phyloP scores from a whole-genome alignment of 192 early-diverging fungal genomes.

The Mortierella alpina region DNA sequence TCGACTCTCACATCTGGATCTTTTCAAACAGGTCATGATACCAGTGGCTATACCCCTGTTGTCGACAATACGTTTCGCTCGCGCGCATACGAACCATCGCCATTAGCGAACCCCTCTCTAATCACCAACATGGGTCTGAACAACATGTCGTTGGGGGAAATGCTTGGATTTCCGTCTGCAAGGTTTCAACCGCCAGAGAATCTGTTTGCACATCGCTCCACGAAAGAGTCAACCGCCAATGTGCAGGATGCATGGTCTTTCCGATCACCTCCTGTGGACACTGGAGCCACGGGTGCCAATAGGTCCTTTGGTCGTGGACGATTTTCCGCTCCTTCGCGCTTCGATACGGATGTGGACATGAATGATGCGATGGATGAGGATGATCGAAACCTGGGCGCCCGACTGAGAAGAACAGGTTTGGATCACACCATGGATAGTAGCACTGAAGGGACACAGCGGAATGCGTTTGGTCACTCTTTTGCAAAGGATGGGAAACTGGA shows the following conservation, averaged over 20 bases:
- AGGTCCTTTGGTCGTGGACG: not conserved
- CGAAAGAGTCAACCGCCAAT: not conserved
- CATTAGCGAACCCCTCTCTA: constrained; percentile 40
- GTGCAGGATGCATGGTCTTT: constrained; percentile 24
- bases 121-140: constrained; percentile 27
- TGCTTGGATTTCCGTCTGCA: constrained; percentile 50
- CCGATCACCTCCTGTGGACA: not conserved
- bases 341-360: constrained; percentile 15
- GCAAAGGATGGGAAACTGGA: not conserved
- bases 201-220: constrained; percentile 37
- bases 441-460: too few species aligned
- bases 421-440: too few species aligned
- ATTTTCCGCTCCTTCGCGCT: not conserved
- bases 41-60: not conserved
- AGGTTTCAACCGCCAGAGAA: constrained; percentile 49
- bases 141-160: constrained; percentile 46
- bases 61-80: constrained; percentile 27
- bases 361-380: constrained; percentile 28
- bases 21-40: not conserved
- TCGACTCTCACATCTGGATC: constrained; percentile 1
- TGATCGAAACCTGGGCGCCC: not conserved
- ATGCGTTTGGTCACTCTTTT: not conserved
- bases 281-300: not conserved
- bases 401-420: too few species aligned
- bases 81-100: constrained; percentile 45